Base-by-base conservation (phyloP, 257 asterid species). In the Penstemon eatonii region DNA sequence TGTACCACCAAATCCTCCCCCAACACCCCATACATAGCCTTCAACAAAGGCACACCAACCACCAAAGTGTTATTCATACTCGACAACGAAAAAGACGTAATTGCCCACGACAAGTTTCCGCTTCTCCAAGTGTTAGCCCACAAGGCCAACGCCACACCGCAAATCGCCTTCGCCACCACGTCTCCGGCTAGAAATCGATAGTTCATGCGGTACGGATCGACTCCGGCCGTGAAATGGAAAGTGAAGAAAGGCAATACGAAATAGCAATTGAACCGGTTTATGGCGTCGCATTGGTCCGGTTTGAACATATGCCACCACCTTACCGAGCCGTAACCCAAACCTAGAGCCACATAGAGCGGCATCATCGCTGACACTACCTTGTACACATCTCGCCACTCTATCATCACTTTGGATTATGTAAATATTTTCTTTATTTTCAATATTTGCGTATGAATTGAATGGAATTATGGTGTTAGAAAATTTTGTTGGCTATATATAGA, bases 211-310 rank as follows among this genome's bases (percentile, higher is more conserved):
- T 87, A 89, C 9, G 96, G 96, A 60, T 89, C 52, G 9, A 89
- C 82, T 18, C 74, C 67, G 56, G 89, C 53, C 3, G 80, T 76
- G 82, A 92, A 87, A 1, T 84, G 80, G 65, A 92, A 92, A 13
- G 82, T 70, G 82, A 89, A 92, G 65, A 92, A 87, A 3, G 98
- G 95, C 59, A 91, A 64, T 25, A 91, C 73, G 77, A 87, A 89
- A 15, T 76, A 92, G 56, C 88, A 87, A 18, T 79, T 85, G 73
- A 89, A 81, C 1, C 92, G 83, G 66, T 87, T 92, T 38, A 92
- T 84, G 49, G 89, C 91, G 58, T 85, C 90, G 68, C 92, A 87
- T 6, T 92, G 89, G 7, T 87, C 87, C 2, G 89, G 75, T n/a
- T 81, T 79, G 75, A 92, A 86, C 85, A 89, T 83, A 40, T 79